These are phyloP conservation scores for Termitomyces sp. DNA, from an alignment of 768 basidiomycete genomes.

Conservation along the genomic window DNA sequence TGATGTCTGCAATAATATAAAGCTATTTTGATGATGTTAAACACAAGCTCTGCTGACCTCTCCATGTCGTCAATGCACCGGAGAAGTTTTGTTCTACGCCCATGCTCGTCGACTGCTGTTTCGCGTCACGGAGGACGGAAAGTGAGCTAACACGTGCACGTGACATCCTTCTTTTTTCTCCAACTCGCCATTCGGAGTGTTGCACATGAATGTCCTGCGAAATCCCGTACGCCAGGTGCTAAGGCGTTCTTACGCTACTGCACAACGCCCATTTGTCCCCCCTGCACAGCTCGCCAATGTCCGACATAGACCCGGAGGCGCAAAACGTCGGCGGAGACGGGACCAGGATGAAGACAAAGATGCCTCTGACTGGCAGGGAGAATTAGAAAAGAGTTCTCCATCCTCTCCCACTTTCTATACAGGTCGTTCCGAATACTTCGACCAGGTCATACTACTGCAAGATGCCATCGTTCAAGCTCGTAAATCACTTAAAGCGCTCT, in stretches of 20 bases:
- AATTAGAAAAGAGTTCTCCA: slow-evolving; percentile 32
- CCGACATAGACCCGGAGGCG: slow-evolving; percentile 2
- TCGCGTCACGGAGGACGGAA: slow-evolving; percentile 2
- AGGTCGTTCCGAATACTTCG: slow-evolving; percentile 68
- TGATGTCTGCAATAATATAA: slow-evolving; percentile 56
- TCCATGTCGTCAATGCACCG: slow-evolving; percentile 90
- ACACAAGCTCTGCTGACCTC: slow-evolving; percentile 44
- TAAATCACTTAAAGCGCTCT: slow-evolving; percentile 52
- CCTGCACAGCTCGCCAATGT: slow-evolving; percentile 24
- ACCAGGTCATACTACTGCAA: slow-evolving; percentile 65
- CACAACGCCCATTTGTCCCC: slow-evolving; percentile 27
- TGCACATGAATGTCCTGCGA: slow-evolving; percentile 25
- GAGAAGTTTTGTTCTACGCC: slow-evolving; percentile 78
- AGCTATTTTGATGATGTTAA: not conserved
- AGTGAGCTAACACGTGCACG: slow-evolving; percentile 17
- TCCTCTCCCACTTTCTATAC: slow-evolving; percentile 82
- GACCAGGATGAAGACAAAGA: slow-evolving; percentile 12
- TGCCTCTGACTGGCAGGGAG: slow-evolving; percentile 9
- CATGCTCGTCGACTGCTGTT: slow-evolving; percentile 11
- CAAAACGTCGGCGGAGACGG: slow-evolving; percentile 15
- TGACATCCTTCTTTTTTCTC: slow-evolving; percentile 16
- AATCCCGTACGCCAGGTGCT: slow-evolving; percentile 16
- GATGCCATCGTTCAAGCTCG: slow-evolving; percentile 54
- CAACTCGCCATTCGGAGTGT: not conserved
- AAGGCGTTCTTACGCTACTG: slow-evolving; percentile 18